Percentiles rank a stretch among this genome's conserved stretches.
Evolutionary conservation across 768 basidiomycete species (phyloP).

Genomic region (Leccinum arenicola): DNA sequence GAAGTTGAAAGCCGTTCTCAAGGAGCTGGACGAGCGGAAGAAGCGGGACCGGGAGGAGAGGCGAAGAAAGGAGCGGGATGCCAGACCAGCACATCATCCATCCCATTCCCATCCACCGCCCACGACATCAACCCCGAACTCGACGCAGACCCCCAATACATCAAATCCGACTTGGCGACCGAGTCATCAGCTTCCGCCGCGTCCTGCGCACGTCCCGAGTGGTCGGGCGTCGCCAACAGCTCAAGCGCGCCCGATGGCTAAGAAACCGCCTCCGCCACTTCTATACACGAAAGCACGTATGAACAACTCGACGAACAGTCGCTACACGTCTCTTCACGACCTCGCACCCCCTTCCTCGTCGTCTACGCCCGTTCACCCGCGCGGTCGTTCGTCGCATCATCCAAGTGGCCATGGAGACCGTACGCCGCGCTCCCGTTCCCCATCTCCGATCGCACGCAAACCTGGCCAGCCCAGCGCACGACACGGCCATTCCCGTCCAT

Average conservation of each 20-base stretch:
- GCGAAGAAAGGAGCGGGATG: slow-evolving; percentile 39
- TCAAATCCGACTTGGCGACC: slow-evolving; percentile 22
- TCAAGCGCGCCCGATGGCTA: slow-evolving; percentile 27
- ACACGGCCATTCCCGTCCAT: slow-evolving; percentile 20
- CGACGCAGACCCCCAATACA: slow-evolving; percentile 24
- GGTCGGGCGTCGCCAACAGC: slow-evolving; percentile 28
- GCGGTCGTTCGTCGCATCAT: slow-evolving; percentile 26
- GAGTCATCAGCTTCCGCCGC: slow-evolving; percentile 30
- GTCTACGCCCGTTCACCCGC: slow-evolving; percentile 32
- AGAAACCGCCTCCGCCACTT: slow-evolving; percentile 23
- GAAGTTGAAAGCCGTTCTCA: slow-evolving; percentile 60
- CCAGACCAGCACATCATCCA: slow-evolving; percentile 17
- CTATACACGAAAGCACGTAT: slow-evolving; percentile 25
- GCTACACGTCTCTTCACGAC: slow-evolving; percentile 23
- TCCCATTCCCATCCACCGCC: slow-evolving; percentile 11
- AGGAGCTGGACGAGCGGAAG: slow-evolving; percentile 55
- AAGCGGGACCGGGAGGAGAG: slow-evolving; percentile 48
- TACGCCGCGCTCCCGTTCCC: slow-evolving; percentile 33
- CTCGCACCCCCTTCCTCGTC: slow-evolving; percentile 31
- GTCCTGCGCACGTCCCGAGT: slow-evolving; percentile 24
- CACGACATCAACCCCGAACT: slow-evolving; percentile 27
- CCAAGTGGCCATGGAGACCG: slow-evolving; percentile 16
- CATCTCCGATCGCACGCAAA: slow-evolving; percentile 41
- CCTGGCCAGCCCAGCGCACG: slow-evolving; percentile 34
- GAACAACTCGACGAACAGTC: slow-evolving; percentile 25